Evolutionary conservation across 139 green algal species (phyloP), one percentile per base, ranked within the genome.

Genomic region (Coccomyxa sp.): DNA sequence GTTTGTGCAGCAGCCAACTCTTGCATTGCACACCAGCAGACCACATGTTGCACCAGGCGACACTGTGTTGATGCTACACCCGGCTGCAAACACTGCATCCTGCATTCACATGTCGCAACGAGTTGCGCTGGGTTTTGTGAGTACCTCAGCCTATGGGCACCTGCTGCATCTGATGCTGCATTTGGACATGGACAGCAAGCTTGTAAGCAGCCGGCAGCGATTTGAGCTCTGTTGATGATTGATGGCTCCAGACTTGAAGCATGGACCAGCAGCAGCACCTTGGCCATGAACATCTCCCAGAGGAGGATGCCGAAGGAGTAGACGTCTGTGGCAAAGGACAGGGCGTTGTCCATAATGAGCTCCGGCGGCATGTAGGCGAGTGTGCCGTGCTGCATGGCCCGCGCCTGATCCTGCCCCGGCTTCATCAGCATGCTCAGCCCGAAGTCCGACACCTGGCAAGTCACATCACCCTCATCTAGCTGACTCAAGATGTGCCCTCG

Each of bases 341-440:
- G 18, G 37, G 8, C 40, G 34, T 38, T 33, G 6, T 29, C 31
- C n/a, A 40, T 29, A 18, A 78, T 41, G 18, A 78, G 41, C 44
- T 78, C 74, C n/a, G 74, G 74, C 22, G 74, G 74, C 74, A 71
- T 70, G 41, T 71, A 78, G 0, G 55, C 55, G 29, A 78, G 40
- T 10, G 74, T 70, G 34, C 74, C 74, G 34, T 41, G 41, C 55
- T 68, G 34, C 44, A 41, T 39, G 31, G 40, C 18, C 33, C 24
- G 18, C 12, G 34, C 31, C 18, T 38, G 31, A 8, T 33, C 31
- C 2, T 68, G 38, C 16, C 29, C 39, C 1, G 27, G 24, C n/a
- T 70, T 29, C n/a, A 70, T 33, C 41, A 70, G 41, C 40, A 78
- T 68, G 34, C 34, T 50, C 40, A 78, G 40, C 10, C 74, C 74